A percentile compares a stretch with the other conserved stretches of the same genome.
Evolutionary conservation across 202 grass and related monocot genomes (phyloP).

Genomic region (Bolboschoenoplectus hybrid): DNA sequence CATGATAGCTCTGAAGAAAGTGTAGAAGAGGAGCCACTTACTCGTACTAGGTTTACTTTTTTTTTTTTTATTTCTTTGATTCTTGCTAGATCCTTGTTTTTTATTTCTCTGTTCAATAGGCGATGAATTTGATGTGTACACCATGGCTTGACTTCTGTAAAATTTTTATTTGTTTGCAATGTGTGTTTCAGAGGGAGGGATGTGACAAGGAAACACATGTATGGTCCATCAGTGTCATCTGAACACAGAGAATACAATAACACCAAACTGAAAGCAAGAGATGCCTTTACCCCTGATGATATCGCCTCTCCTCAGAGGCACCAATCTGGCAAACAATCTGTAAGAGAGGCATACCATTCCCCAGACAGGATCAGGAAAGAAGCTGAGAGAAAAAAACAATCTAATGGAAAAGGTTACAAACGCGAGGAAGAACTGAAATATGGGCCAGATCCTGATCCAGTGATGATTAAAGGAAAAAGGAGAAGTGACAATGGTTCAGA

Average conservation of each 20-base stretch:
- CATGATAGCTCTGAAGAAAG: constrained; percentile 49
- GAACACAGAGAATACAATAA: constrained; percentile 52
- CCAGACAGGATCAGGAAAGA: constrained; percentile 43
- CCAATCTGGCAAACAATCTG: constrained; percentile 41
- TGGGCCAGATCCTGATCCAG: constrained; percentile 50
- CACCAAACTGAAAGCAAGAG: constrained; percentile 42
- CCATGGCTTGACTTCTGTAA: neutral
- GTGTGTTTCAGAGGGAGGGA: constrained; percentile 55
- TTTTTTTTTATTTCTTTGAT: constrained; percentile 25
- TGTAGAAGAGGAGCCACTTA: constrained; percentile 53
- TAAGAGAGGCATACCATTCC: constrained; percentile 24
- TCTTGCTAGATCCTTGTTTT: neutral
- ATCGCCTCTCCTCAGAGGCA: constrained; percentile 28
- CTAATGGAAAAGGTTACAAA: constrained; percentile 33
- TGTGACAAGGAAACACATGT: constrained; percentile 39
- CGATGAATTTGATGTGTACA: neutral
- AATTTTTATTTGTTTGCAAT: neutral
- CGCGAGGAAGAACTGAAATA: constrained; percentile 40
- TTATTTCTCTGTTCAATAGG: neutral
- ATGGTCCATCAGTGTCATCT: constrained; percentile 46
- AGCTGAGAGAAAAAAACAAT: constrained; percentile 17
- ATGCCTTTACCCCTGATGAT: constrained; percentile 41
- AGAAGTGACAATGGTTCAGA: constrained; percentile 53
- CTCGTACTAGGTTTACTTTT: constrained; percentile 54
- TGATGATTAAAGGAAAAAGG: constrained; percentile 45